Percentiles rank a stretch among this genome's conserved stretches.
Evolutionary conservation across 2,329 filamentous ascomycete genomes (phyloP).

Genomic region (Sarocladium kiliense): DNA sequence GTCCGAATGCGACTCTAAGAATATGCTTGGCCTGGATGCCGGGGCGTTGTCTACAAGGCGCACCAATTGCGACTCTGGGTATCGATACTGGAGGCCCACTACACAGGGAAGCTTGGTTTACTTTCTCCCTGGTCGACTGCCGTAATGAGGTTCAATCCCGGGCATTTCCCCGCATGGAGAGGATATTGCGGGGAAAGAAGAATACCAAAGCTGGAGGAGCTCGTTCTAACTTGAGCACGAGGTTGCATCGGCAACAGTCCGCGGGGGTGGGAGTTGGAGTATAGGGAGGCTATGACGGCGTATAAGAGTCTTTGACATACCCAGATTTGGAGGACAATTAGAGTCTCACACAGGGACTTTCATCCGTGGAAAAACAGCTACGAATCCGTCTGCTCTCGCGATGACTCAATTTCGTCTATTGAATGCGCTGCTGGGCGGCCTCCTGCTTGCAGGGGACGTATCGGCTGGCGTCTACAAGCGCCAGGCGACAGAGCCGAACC

Average conservation of each 20-base stretch:
- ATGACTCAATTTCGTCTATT: neutral
- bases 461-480: neutral
- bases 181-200: neutral
- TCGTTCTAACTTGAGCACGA: neutral
- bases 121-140: neutral
- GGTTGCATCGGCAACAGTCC: constrained; percentile 1
- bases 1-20: neutral
- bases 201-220: neutral
- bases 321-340: no score
- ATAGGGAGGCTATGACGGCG: neutral
- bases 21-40: neutral
- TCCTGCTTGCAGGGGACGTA: neutral
- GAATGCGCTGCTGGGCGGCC: neutral
- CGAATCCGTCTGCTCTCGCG: neutral
- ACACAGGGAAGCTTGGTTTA: neutral
- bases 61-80: neutral
- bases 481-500: neutral
- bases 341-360: no score
- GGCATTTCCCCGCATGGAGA: neutral
- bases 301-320: neutral
- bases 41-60: neutral
- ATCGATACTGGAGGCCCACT: neutral
- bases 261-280: neutral
- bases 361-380: no score
- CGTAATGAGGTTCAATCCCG: constrained; percentile 3